Conservation (phyloP, 257 asterid species). For the Henckelia pumila region DNA sequence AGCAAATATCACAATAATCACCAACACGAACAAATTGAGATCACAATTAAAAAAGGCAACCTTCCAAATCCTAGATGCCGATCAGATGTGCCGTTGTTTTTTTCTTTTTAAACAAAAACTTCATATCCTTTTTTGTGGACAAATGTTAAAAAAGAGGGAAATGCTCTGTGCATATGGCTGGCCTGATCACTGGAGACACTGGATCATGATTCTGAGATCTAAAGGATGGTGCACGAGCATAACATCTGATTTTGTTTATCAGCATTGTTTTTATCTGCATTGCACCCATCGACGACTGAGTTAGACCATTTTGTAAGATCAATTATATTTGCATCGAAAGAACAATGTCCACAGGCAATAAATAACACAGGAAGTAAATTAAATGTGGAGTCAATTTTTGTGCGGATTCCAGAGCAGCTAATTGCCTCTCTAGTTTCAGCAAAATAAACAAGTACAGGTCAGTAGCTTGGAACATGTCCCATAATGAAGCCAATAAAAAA, state of each 20-base stretch:
- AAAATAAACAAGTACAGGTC: not conserved
- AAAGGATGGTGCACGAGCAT: slow-evolving; percentile 49
- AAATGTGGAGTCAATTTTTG: not conserved
- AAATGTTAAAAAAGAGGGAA: not conserved
- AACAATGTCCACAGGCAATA: not conserved
- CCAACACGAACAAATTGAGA: not conserved
- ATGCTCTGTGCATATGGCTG: not conserved
- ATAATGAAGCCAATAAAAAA: not conserved
- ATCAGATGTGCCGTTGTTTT: not conserved
- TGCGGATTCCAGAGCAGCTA: not conserved
- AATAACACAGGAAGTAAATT: not conserved
- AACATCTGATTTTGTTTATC: slow-evolving; percentile 32
- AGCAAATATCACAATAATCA: not conserved
- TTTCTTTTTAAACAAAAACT: not conserved
- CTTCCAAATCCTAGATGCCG: not conserved
- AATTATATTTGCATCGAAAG: not conserved
- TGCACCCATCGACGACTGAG: not conserved
- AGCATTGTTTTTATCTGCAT: slow-evolving; percentile 27
- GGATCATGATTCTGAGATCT: slow-evolving; percentile 9
- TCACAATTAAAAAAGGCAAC: not conserved
- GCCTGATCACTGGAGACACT: not conserved
- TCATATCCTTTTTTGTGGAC: not conserved
- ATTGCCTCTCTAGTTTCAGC: not conserved
- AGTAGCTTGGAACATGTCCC: not conserved
- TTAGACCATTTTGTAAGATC: not conserved